A percentile compares a stretch with the other conserved stretches of the same genome.
Conservation (phyloP, 352 stramenopile species). For the Globisporangium yorkense region DNA sequence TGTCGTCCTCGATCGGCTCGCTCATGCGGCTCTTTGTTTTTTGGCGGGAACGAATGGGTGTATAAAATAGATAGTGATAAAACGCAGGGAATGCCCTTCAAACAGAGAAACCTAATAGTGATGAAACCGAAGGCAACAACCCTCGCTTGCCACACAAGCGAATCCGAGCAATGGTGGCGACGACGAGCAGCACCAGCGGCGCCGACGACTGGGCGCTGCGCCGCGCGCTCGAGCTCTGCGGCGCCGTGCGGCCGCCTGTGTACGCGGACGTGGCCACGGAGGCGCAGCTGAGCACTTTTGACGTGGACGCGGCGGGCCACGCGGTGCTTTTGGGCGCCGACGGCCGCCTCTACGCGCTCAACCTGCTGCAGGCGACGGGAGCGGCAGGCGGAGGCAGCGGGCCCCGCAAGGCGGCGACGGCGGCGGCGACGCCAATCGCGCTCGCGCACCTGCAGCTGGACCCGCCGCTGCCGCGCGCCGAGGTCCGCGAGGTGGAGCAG, state of each 20-base stretch:
- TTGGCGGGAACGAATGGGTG: neutral
- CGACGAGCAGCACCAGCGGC: neutral
- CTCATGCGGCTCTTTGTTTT: neutral
- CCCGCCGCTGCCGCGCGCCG: conserved; percentile 37
- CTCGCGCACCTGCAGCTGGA: conserved; percentile 57
- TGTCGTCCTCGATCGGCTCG: conserved; percentile 6
- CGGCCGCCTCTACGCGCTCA: conserved; percentile 46
- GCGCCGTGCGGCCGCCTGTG: conserved; percentile 39
- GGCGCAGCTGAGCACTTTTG: conserved; percentile 59
- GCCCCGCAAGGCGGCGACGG: neutral
- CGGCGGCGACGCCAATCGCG: neutral
- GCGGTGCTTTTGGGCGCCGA: conserved; percentile 40
- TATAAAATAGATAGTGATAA: neutral
- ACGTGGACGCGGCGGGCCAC: conserved; percentile 48
- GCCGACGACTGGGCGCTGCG: conserved; percentile 50
- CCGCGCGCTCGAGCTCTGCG: conserved; percentile 53
- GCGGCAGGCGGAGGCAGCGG: conserved; percentile 8
- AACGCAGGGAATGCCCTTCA: neutral
- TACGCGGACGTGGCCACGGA: conserved; percentile 48
- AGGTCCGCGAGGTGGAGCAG: conserved; percentile 47
- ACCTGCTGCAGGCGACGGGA: conserved; percentile 35
- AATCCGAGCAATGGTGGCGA: neutral
- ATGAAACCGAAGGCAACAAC: too few species aligned
- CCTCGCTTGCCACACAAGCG: neutral
- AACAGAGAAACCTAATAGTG: neutral